Evolutionary conservation across 192 early-diverging fungal species (phyloP), one percentile per base, ranked within the genome.

Genomic region (Pilobolus umbonatus): DNA sequence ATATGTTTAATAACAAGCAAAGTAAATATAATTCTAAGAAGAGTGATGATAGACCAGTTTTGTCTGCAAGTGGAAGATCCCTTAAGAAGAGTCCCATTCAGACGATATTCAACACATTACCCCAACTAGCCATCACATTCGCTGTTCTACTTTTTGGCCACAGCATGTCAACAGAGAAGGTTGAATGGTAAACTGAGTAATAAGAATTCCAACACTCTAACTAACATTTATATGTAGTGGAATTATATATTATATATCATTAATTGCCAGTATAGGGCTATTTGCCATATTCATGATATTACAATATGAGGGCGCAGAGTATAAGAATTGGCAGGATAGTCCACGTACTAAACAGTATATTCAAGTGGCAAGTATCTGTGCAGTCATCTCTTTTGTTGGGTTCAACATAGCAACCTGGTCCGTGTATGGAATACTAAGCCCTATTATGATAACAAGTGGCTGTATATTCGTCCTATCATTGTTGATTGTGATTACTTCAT

Each of bases 51-150:
- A 5, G 12, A 4, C 8, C 19, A 12, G 4, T 1, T 10, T 42
- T 12, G 4, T 42, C 14, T 17, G 12, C 39, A 12, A 12, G 14
- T 5, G 2, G 14, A 15, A 42, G 4, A 4, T 17, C 11, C 19
- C 14, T 17, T 3, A 42, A 42, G 19, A 54, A 54, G 24, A 29
- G 31, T 25, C 52, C 52, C 11, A 54, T 54, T 15, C 19, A 54
- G 14, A 9, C 22, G 10, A 19, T 54, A 24, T 31, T 54, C 7
- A 32, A 29, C 1, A 54, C 52, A 36, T 22, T 54, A 12, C 52
- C 52, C 24, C 52, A 54, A 54, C 22, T 54, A n/a, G 52, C 52
- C n/a, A 54, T 54, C 38, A 12, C 52, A 8, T 54, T 17, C 25
- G 21, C 52, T 12, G 0, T 54, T 2, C 11, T 54, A 36, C 38